A percentile compares a stretch with the other conserved stretches of the same genome.
phyloP scores from a whole-genome alignment of 805 yeast genomes.

The Priceomyces haplophilus region DNA sequence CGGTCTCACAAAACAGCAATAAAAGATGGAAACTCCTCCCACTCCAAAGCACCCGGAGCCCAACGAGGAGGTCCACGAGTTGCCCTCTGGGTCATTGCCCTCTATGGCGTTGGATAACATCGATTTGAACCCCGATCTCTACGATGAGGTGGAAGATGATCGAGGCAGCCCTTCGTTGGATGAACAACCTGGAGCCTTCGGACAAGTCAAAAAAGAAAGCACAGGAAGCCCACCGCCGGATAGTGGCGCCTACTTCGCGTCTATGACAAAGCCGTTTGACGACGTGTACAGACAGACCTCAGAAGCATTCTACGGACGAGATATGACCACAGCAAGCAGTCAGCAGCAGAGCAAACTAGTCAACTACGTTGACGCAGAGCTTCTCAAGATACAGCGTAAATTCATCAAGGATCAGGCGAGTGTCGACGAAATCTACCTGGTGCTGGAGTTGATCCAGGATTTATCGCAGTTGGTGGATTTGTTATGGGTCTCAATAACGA shows the following conservation, averaged over 20 bases:
- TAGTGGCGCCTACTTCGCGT: neutral
- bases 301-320: slow-evolving; percentile 9
- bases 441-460: slow-evolving; percentile 26
- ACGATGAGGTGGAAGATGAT: slow-evolving; percentile 22
- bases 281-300: slow-evolving; percentile 18
- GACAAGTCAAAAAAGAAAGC: neutral
- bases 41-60: slow-evolving; percentile 36
- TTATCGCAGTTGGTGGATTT: slow-evolving; percentile 24
- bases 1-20: slow-evolving; percentile 1
- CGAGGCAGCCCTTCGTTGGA: neutral
- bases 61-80: slow-evolving; percentile 27
- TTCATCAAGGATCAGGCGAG: slow-evolving; percentile 38
- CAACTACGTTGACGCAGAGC: slow-evolving; percentile 34
- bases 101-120: slow-evolving; percentile 19
- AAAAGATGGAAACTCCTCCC: slow-evolving; percentile 21
- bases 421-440: slow-evolving; percentile 18
- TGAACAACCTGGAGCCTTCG: neutral
- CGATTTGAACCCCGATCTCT: slow-evolving; percentile 40
- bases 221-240: neutral
- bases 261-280: slow-evolving; percentile 23
- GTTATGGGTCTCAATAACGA: slow-evolving; percentile 31
- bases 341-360: slow-evolving; percentile 37
- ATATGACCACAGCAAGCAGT: slow-evolving; percentile 8
- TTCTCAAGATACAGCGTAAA: slow-evolving; percentile 31
- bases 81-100: slow-evolving; percentile 27